phyloP scores from a whole-genome alignment of 2,329 filamentous ascomycete species.

The Phialemonium atrogriseum region DNA sequence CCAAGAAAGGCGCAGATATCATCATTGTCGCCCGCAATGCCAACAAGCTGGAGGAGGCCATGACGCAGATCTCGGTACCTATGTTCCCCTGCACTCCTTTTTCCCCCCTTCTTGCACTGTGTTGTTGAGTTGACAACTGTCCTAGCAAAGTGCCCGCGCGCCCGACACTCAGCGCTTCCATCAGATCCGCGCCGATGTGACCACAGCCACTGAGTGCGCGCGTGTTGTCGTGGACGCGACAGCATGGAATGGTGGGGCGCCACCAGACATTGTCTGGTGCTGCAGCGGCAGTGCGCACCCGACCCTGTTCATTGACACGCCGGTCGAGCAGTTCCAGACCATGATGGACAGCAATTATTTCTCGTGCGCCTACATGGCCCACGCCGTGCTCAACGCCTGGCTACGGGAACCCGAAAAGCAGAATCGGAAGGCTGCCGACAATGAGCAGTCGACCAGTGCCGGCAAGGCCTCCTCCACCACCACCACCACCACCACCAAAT shows the following conservation, averaged over 20 bases:
- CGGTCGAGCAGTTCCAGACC: slow-evolving; percentile 19
- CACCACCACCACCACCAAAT: background rate
- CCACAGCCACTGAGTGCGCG: slow-evolving; percentile 44
- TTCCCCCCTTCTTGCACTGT: background rate
- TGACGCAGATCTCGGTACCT: slow-evolving; percentile 45
- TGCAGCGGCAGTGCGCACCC: slow-evolving; percentile 55
- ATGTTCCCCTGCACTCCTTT: no score
- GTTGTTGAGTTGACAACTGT: slow-evolving; percentile 23
- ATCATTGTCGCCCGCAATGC: slow-evolving; percentile 58
- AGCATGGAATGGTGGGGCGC: slow-evolving; percentile 51
- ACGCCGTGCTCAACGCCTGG: slow-evolving; percentile 22
- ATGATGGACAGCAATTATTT: slow-evolving; percentile 34
- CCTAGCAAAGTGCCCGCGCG: slow-evolving; percentile 32
- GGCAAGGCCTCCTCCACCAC: no score
- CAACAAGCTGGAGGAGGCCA: slow-evolving; percentile 47
- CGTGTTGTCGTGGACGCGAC: slow-evolving; percentile 51
- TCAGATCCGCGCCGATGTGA: slow-evolving; percentile 58
- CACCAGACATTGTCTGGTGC: slow-evolving; percentile 59
- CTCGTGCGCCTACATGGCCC: slow-evolving; percentile 27
- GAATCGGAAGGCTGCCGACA: no score
- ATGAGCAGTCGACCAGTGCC: no score
- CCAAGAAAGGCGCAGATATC: slow-evolving; percentile 59
- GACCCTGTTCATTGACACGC: slow-evolving; percentile 26
- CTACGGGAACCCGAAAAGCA: no score
- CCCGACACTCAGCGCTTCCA: slow-evolving; percentile 51